Percentiles rank a stretch among this genome's conserved stretches.
These are phyloP conservation scores for Elsinoe batatas DNA, from an alignment of 2,329 filamentous ascomycete species.

Conservation along the genomic window DNA sequence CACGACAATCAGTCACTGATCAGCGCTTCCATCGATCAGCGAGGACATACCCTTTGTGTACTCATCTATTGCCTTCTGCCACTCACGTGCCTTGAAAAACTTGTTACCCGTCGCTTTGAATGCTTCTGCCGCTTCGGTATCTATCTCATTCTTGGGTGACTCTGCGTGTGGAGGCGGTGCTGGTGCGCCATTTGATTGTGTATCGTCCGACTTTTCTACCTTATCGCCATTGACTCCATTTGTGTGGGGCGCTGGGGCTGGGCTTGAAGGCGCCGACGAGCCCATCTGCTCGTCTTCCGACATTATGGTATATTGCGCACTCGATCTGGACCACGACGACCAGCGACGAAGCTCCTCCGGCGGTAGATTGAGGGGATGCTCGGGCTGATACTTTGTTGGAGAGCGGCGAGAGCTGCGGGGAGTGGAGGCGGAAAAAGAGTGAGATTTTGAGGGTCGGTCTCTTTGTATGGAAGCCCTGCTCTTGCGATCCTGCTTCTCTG, in stretches of 20 bases:
- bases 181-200: conserved; percentile 43
- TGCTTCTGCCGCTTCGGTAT: conserved; percentile 68
- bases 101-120: conserved; percentile 93
- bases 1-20: conserved; percentile 16
- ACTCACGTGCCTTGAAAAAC: conserved; percentile 92
- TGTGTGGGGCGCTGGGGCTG: conserved; percentile 34
- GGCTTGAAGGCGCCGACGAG: conserved; percentile 45
- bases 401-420: conserved; percentile 22
- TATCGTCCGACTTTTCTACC: conserved; percentile 27
- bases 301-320: conserved; percentile 59
- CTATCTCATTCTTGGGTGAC: conserved; percentile 28
- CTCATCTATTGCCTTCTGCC: conserved; percentile 75
- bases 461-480: conserved; percentile 11
- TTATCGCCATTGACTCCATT: conserved; percentile 39
- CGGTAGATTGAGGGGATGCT: conserved; percentile 82
- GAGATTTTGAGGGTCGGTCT: conserved; percentile 9
- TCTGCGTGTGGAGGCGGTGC: conserved; percentile 61
- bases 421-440: conserved; percentile 10
- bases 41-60: conserved; percentile 71
- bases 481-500: conserved; percentile 9
- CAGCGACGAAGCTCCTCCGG: conserved; percentile 77
- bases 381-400: conserved; percentile 43
- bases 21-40: conserved; percentile 16
- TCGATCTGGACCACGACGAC: conserved; percentile 51
- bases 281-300: conserved; percentile 62